Base-by-base conservation (phyloP, 805 yeast genomes). In the Ogataea neopini region DNA sequence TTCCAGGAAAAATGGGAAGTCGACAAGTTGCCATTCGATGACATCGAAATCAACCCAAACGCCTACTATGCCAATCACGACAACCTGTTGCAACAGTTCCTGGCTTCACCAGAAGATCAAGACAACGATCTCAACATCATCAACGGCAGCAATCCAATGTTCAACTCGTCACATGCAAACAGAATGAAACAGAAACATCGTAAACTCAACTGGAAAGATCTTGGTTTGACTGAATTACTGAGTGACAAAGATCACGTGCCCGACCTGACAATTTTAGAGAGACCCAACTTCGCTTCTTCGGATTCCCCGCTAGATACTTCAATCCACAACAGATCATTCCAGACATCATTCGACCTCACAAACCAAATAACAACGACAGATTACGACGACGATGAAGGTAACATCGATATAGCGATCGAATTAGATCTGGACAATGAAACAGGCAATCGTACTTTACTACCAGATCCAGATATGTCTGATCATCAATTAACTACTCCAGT, bases 1-100 rank as follows among this genome's bases (percentile, higher is more conserved):
- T 64, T 62, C 41, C 54, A 52, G 25, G 70, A 68, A 46, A 56
- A 51, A 25, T 68, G 71, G 72, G 62, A 61, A 7, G 38, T 50
- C 4, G 68, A 65, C 33, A 53, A 47, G 20, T 45, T 66, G 14
- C 62, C 63, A 2, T 66, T 51, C 50, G 71, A 67, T 39, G 71
- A 66, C 37, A 57, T 67, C 2, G 70, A 65, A 14, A 49, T 65
- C 25, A 56, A 57, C 26, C 52, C 59, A 14, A 45, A 46, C 10
- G 43, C 45, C 5, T 52, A 48, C 20, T 50, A 46, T 37, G 43
- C 47, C 40, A 48, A 53, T 9, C 47, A 52, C 25, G 56, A 53
- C 8, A 63, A 64, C 42, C 41, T 63, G 7, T 48, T 63, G 3
- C 63, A 63, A 17, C 63, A 60, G 45, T 63, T 63, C 37, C 46